Evolutionary conservation across 306 rosid genomes (phyloP), one percentile per base, ranked within the genome.

Genomic region (Rosa persica): DNA sequence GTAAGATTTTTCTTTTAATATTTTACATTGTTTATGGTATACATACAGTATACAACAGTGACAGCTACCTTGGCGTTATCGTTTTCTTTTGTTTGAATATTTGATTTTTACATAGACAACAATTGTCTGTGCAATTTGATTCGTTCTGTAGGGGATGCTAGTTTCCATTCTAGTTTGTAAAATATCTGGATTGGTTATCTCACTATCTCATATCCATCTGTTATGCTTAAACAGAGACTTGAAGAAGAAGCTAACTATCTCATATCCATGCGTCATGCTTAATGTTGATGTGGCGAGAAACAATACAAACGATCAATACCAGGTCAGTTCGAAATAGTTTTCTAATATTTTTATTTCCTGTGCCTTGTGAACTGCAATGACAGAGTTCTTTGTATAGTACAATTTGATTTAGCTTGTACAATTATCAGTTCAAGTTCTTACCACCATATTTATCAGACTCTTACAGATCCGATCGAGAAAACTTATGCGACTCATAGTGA

Each of bases 191-290:
- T 77, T 55, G 6, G 76, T 51, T 82, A 54, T 77, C 76, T 77
- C 66, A 67, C 87, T 82, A 72, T 71, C 46, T 80, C 85, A 85
- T 61, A 75, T 72, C 17, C 61, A 81, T 79, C 57, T 48, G 58
- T 58, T 55, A 60, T 11, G 39, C 67, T 54, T 75, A 80, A 88
- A 82, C 86, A 95, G 98, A 77, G 98, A 92, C 80, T 74, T 80
- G 76, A 91, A 88, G 88, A 86, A 88, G 97, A 94, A 92, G 89
- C 83, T 95, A 85, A 87, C 96, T 38, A 95, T 95, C 85, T 95
- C 98, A 86, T 95, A 95, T 87, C 98, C 98, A n/a, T 95, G 98
- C 87, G 98, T 95, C 15, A 95, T 95, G 98, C 97, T 95, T 81
- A 92, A 95, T 47, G 98, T 92, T 84, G 98, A 95, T 80, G 98